Evolutionary conservation across 2,329 filamentous ascomycete species (phyloP), one percentile per base, ranked within the genome.

Genomic region (Calonectria pseudoreteaudii): DNA sequence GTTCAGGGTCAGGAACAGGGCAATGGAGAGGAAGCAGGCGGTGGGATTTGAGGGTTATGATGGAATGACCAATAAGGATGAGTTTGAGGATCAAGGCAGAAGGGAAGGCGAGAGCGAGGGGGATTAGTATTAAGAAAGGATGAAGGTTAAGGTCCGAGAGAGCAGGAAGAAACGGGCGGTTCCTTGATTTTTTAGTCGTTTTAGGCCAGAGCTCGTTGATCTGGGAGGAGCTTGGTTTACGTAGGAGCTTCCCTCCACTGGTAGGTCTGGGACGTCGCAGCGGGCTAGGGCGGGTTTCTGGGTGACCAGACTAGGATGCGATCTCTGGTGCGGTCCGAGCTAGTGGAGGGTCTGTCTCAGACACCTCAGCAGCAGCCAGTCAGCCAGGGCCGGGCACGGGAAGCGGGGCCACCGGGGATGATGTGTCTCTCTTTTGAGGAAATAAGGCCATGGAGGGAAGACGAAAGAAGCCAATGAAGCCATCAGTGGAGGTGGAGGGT

Each of bases 101-200:
- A 31, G 30, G 14, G 41, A 44, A 44, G 41, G 41, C 41, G 41
- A 44, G 41, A 18, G 18, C 16, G 28, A 28, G 26, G 23, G 44
- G 18, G 47, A 53, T 53, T 66, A 65, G 18, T 28, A 31, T 31
- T 47, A 65, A 47, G 20, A 28, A 18, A 6, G 36, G 16, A 47
- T 58, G 44, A 64, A 56, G 67, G 23, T 13, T 16, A 64, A 49
- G 31, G 18, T 28, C 20, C 18, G 28, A 9, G 34, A 44, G 49
- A 38, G 49, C 26, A 41, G 52, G 34, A 65, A 16, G 34, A 44
- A 53, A 31, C 58, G 31, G 47, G 36, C 36, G 64, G 53, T 71
- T 67, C 69, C 64, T 62, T 71, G 64, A 28, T 71, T 67, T 67
- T 71, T 52, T 31, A 34, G 31, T 44, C 36, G 62, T 71, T 62